Base-by-base conservation (phyloP, 306 rosid species). In the Cyamopsis tetragonoloba region DNA sequence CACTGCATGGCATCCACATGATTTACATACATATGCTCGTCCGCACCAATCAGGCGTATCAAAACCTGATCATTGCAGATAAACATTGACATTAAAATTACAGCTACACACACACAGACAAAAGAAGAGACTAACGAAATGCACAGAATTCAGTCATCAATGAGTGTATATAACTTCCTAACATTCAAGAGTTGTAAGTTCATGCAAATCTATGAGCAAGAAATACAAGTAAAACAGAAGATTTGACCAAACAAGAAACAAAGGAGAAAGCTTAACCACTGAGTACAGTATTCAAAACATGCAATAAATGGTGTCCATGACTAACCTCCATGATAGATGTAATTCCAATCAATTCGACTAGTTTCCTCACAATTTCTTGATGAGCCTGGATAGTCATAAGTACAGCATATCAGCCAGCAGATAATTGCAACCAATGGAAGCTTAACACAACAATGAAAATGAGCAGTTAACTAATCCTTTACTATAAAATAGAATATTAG, bases 301-400 rank as follows among this genome's bases (percentile, higher is more conserved):
- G 30, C 64, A 46, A 55, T 4, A 77, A 34, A 78, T 27, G 34
- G 53, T 48, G 68, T 26, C 54, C 70, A 66, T 42, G 81, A 83
- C 87, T 59, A 80, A 93, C 99, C 99, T 93, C 99, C 99, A 93
- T 93, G 70, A 93, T 80, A 72, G 99, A 93, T 67, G 99, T 93
- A 75, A 90, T 88, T 84, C 99, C 99, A 78, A 93, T 86, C 88
- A 93, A 82, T 61, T 93, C 99, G 67, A 90, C 97, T 48, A 93
- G 96, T 80, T 84, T 93, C 85, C 76, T 84, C 56, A 93, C 82
- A 78, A 90, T 83, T 47, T 78, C 96, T 55, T 76, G 95, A 81
- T 90, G 96, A 32, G 86, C 89, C 99, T 93, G 86, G 64, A 83
- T 24, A 55, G 62, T 62, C 31, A 70, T 4, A 54, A 37, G 7